Evolutionary conservation across 1,139 yeast genomes (phyloP).

Genomic region (Casaregolazyma lundiana): DNA sequence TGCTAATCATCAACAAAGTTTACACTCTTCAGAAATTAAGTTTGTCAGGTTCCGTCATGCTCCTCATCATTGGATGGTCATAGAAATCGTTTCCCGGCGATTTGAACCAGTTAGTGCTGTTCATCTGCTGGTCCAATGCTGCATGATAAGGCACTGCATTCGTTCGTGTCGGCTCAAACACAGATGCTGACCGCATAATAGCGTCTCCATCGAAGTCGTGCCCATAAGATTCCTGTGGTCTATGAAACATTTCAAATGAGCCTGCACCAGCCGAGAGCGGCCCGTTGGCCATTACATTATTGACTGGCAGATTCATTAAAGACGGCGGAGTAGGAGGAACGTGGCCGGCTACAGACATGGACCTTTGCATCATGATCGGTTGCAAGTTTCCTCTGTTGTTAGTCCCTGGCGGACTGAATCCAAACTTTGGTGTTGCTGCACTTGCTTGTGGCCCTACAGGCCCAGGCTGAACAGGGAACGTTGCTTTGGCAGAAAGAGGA

Average conservation of each 20-base stretch:
- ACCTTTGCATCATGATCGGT: constrained; percentile 5
- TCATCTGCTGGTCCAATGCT: constrained; percentile 3
- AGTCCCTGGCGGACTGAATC: not conserved
- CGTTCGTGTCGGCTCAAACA: constrained; percentile 6
- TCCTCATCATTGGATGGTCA: constrained; percentile 9
- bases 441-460: not conserved
- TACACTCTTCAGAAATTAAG: constrained; percentile 1
- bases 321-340: constrained; percentile 7
- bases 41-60: constrained; percentile 10
- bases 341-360: constrained; percentile 8
- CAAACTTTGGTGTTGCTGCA: not conserved
- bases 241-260: not conserved
- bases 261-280: constrained; percentile 7
- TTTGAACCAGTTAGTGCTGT: constrained; percentile 8
- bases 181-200: constrained; percentile 10
- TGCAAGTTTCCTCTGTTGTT: not conserved
- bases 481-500: constrained; percentile 7
- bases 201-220: constrained; percentile 9
- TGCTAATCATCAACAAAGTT: not conserved
- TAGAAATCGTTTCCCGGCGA: constrained; percentile 2
- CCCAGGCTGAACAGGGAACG: not conserved
- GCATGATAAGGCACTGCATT: not conserved
- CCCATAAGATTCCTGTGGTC: not conserved
- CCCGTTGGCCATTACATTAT: not conserved
- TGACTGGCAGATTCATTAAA: not conserved